phyloP scores from a whole-genome alignment of 371 early-diverging fungal genomes.

The Apophysomyces trapeziformis region DNA sequence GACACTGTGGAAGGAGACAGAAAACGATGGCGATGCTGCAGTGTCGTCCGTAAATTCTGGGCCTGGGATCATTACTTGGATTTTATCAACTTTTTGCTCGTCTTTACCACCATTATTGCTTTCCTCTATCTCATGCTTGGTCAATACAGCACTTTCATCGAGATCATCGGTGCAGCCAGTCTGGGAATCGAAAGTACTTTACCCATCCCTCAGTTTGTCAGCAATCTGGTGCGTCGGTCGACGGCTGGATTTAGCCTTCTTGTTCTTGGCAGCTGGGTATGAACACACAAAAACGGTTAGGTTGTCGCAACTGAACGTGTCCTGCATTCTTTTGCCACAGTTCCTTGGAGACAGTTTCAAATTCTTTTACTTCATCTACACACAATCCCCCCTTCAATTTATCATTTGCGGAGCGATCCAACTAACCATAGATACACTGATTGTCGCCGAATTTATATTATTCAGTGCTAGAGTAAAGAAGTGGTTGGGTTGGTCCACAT shows the following conservation, averaged over 20 bases:
- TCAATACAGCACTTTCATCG: slow-evolving; percentile 34
- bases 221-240: slow-evolving; percentile 55
- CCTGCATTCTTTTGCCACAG: slow-evolving; percentile 21
- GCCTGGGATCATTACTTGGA: slow-evolving; percentile 43
- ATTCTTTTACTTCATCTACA: slow-evolving; percentile 61
- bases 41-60: slow-evolving; percentile 37
- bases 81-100: slow-evolving; percentile 55
- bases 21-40: slow-evolving; percentile 15
- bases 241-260: slow-evolving; percentile 62
- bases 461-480: slow-evolving; percentile 47
- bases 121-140: slow-evolving; percentile 44
- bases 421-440: slow-evolving; percentile 60
- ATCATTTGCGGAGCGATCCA: slow-evolving; percentile 66
- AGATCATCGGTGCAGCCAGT: slow-evolving; percentile 45
- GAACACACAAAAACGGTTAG: background rate
- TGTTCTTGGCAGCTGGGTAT: slow-evolving; percentile 52
- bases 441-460: slow-evolving; percentile 57
- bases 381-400: slow-evolving; percentile 65
- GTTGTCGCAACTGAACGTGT: too few relatives aligned
- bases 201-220: slow-evolving; percentile 63
- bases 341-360: slow-evolving; percentile 71
- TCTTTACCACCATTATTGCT: slow-evolving; percentile 37
- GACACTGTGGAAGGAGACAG: slow-evolving; percentile 6
- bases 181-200: slow-evolving; percentile 66
- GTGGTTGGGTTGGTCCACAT: slow-evolving; percentile 18